Conservation (phyloP, 1,139 yeast genomes). For the Suhomyces chickasaworum region DNA sequence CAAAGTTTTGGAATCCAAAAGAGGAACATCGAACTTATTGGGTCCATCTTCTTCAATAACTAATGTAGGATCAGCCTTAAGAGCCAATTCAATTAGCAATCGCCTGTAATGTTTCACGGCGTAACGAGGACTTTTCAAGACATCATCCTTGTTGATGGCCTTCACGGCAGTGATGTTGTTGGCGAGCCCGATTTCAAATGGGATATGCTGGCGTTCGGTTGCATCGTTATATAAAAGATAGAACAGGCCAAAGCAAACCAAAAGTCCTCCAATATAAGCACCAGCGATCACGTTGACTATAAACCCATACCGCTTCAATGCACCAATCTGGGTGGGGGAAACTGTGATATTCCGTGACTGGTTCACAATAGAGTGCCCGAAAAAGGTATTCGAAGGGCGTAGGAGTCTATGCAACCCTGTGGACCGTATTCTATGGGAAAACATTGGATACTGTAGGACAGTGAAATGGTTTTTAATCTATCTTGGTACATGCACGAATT, state of each 20-base stretch:
- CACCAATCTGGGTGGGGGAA: constrained; percentile 22
- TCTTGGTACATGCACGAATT: constrained; percentile 8
- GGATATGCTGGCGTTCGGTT: constrained; percentile 41
- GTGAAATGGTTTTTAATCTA: not conserved
- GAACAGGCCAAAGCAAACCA: constrained; percentile 43
- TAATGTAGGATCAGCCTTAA: constrained; percentile 28
- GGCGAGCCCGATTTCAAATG: constrained; percentile 38
- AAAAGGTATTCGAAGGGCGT: not conserved
- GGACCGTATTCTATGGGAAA: constrained; percentile 5
- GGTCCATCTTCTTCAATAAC: constrained; percentile 30
- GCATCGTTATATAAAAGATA: constrained; percentile 47
- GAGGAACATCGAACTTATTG: constrained; percentile 35
- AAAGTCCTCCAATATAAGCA: constrained; percentile 46
- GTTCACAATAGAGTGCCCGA: not conserved
- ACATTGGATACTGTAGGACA: not conserved
- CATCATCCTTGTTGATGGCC: constrained; percentile 51
- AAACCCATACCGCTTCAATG: constrained; percentile 36
- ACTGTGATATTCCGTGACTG: constrained; percentile 13
- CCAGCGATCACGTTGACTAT: constrained; percentile 43
- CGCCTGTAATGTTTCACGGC: constrained; percentile 50
- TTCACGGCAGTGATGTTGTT: constrained; percentile 44
- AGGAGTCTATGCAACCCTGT: not conserved
- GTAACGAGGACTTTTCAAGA: constrained; percentile 43
- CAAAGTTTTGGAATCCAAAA: constrained; percentile 34
- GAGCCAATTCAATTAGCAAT: constrained; percentile 40